Base-by-base conservation (phyloP, 2,329 filamentous ascomycete genomes). In the Harringtonia aguacate region DNA sequence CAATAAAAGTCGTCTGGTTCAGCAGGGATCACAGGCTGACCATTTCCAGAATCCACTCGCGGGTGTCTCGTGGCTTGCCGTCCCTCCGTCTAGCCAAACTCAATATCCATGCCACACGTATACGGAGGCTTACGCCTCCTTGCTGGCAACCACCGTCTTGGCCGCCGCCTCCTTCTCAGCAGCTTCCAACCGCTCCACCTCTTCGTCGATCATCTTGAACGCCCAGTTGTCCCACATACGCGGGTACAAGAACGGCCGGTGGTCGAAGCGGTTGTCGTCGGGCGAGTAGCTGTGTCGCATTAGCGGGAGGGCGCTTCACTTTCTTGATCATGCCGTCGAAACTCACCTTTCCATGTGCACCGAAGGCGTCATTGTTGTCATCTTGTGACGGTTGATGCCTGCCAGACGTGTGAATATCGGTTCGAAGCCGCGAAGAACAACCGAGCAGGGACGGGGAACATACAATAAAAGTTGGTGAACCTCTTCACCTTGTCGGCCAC, bases 321-420 rank as follows among this genome's bases (percentile, higher is more conserved):
- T 37, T 13, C 4, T 8, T 27, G 4, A 37, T 7, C 5, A 15
- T 17, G 28, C 30, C 24, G 4, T 3, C 9, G n/a, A 29, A 21
- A 9, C 39, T 22, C 20, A 40, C 39, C 39, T 46, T 33, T 53
- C 49, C 55, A 55, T 59, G 48, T 80, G 77, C 33, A 77, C 64
- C 4, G 69, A 67, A 0, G 77, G 76, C 4, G 78, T 81, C 41
- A 79, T 59, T 2, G 71, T 71, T 1, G 77, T 81, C 67, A 75
- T 74, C 61, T 84, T 84, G 57, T 83, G 79, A 14, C 80, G 62
- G 57, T 84, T 82, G 54, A 79, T 75, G 43, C 36, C 44, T 46
- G 15, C n/a, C 15, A 31, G 4, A 17, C 24, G 10, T 17, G 7
- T 14, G 7, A n/a, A n/a, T n/a, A n/a, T n/a, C n/a, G n/a, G n/a